A percentile compares a stretch with the other conserved stretches of the same genome.
Evolutionary conservation across 768 basidiomycete genomes (phyloP).

Genomic region (Trametes elegans): DNA sequence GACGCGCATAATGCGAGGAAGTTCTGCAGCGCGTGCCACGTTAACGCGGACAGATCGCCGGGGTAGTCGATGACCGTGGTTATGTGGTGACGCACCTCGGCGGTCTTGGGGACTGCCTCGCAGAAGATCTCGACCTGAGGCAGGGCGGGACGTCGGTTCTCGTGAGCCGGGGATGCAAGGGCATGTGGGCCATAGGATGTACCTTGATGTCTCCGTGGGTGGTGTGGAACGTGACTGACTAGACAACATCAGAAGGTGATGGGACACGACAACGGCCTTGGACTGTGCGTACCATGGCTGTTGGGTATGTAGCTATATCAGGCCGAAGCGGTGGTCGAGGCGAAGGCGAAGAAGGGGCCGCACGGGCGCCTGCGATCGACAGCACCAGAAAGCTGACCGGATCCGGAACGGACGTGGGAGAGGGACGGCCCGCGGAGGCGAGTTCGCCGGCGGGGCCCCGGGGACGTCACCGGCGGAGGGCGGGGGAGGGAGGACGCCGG

Average conservation of each 20-base stretch:
- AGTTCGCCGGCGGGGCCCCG: slow-evolving; percentile 4
- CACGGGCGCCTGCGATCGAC: neutral
- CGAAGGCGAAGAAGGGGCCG: neutral
- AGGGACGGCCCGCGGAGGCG: slow-evolving; percentile 7
- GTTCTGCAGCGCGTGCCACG: too few relatives aligned
- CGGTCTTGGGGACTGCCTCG: slow-evolving; percentile 92
- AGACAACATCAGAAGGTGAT: slow-evolving; percentile 16
- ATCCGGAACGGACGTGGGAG: neutral
- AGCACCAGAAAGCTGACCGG: neutral
- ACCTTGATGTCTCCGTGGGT: slow-evolving; percentile 96
- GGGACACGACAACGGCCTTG: too few relatives aligned
- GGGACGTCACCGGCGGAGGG: neutral
- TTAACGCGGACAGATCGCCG: slow-evolving; percentile 1
- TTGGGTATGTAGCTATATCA: neutral
- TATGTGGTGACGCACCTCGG: slow-evolving; percentile 59
- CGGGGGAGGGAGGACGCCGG: neutral
- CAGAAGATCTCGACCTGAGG: slow-evolving; percentile 92
- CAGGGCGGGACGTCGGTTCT: neutral
- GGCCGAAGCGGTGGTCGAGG: neutral
- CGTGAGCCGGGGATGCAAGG: neutral
- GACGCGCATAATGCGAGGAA: slow-evolving; percentile 94
- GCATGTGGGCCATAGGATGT: slow-evolving; percentile 17
- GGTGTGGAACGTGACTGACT: slow-evolving; percentile 94
- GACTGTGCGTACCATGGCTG: slow-evolving; percentile 24
- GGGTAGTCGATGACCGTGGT: neutral